phyloP scores from a whole-genome alignment of 257 asterid genomes.

The Ehretia macrophylla region DNA sequence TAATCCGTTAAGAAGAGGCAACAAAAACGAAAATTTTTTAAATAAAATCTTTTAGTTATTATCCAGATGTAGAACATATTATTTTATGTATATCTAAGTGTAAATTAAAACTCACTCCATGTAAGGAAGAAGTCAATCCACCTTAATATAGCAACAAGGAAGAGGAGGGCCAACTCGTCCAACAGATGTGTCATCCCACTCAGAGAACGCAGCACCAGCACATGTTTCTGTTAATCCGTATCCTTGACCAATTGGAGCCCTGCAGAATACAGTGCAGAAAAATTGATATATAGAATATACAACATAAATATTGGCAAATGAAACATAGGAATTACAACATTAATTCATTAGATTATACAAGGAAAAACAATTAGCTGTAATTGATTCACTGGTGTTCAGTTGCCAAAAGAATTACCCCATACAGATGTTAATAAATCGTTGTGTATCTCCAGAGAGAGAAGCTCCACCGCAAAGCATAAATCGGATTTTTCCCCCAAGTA shows the following conservation, averaged over 20 bases:
- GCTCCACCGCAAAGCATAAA: slow-evolving; percentile 99
- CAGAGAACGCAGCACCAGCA: slow-evolving; percentile 94
- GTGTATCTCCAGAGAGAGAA: slow-evolving; percentile 88
- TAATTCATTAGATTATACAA: not conserved
- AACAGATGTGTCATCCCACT: slow-evolving; percentile 71
- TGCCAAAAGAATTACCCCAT: slow-evolving; percentile 62
- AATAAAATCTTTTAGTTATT: too few relatives aligned
- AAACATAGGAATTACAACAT: too few relatives aligned
- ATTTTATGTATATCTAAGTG: not conserved
- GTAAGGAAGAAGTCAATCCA: slow-evolving; percentile 16
- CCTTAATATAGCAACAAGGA: slow-evolving; percentile 89
- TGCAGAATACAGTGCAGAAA: slow-evolving; percentile 19
- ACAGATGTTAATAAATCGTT: slow-evolving; percentile 91
- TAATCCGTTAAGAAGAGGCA: too few relatives aligned
- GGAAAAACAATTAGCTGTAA: not conserved
- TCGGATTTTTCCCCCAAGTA: slow-evolving; percentile 87
- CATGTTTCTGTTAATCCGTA: slow-evolving; percentile 91
- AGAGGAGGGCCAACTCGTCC: slow-evolving; percentile 99
- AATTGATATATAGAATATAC: slow-evolving; percentile 7
- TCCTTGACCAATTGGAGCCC: slow-evolving; percentile 96
- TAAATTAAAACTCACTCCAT: slow-evolving; percentile 7
- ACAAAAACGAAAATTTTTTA: too few relatives aligned
- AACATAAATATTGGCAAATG: slow-evolving; percentile 2
- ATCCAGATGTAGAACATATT: not conserved
- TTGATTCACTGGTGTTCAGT: slow-evolving; percentile 1